Conservation (phyloP, 1,284 basidiomycete species). For the Leucoagaricus sp. region DNA sequence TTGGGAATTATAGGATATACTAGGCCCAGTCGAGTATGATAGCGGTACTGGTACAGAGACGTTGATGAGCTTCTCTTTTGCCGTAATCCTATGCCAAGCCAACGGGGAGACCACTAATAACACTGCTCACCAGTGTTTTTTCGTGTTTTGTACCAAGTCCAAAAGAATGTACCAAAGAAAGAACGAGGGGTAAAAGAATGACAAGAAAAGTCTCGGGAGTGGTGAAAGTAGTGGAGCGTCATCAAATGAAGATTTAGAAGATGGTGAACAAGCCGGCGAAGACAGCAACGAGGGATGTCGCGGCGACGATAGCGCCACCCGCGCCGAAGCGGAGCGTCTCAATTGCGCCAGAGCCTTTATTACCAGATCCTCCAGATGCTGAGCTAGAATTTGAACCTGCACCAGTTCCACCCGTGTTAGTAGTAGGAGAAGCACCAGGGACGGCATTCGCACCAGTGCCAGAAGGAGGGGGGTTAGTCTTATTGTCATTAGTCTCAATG, state of each 20-base stretch:
- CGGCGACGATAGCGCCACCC: background rate
- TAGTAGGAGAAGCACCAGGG: conserved; percentile 14
- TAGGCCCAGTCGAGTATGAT: too few species aligned
- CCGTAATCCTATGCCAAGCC: background rate
- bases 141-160: background rate
- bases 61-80: background rate
- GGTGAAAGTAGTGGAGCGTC: background rate
- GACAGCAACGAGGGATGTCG: conserved; percentile 1
- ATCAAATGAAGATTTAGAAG: background rate
- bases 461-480: conserved; percentile 47
- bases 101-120: background rate
- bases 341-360: background rate
- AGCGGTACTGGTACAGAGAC: background rate
- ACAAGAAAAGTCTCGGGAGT: background rate
- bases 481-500: conserved; percentile 68
- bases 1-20: too few species aligned
- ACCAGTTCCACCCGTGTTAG: conserved; percentile 4
- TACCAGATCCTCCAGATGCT: background rate
- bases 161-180: background rate
- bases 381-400: background rate
- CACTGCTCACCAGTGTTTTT: conserved; percentile 5
- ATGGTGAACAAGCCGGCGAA: background rate
- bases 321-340: background rate
- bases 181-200: background rate
- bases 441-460: conserved; percentile 29